Evolutionary conservation across 441 rosid genomes (phyloP).

Genomic region (Gossypium trilobum): DNA sequence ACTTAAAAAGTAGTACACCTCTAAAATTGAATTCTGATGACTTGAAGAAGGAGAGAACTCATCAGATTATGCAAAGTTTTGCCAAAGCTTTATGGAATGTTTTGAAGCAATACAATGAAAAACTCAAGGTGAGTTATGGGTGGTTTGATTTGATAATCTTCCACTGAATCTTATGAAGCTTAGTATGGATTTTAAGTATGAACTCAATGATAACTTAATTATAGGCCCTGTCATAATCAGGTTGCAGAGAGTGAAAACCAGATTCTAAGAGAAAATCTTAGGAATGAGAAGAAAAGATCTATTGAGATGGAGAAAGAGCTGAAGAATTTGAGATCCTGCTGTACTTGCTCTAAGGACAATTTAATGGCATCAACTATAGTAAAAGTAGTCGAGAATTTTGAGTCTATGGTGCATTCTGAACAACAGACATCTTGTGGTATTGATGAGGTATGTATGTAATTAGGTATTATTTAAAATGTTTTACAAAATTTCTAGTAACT

Average conservation of each 20-base stretch:
- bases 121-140: constrained; percentile 43
- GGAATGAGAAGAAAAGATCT: constrained; percentile 39
- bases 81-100: constrained; percentile 70
- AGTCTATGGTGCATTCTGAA: constrained; percentile 19
- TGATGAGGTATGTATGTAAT: constrained; percentile 26
- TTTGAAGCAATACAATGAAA: constrained; percentile 61
- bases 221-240: constrained; percentile 28
- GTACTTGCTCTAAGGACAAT: constrained; percentile 28
- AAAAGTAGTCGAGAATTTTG: constrained; percentile 24
- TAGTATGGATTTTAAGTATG: background rate
- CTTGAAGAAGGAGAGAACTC: constrained; percentile 34
- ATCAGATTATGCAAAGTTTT: constrained; percentile 52
- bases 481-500: background rate
- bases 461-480: background rate
- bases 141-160: background rate
- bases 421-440: constrained; percentile 15
- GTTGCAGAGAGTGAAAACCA: constrained; percentile 54
- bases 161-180: background rate
- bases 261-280: constrained; percentile 41
- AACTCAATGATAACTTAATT: constrained; percentile 7
- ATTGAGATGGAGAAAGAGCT: constrained; percentile 48
- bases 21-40: constrained; percentile 21
- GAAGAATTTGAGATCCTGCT: constrained; percentile 38
- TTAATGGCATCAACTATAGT: constrained; percentile 16
- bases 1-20: constrained; percentile 14